Evolutionary conservation across 2,329 filamentous ascomycete species (phyloP).

Genomic region (Ophiocordyceps polyrhachis-furcata): DNA sequence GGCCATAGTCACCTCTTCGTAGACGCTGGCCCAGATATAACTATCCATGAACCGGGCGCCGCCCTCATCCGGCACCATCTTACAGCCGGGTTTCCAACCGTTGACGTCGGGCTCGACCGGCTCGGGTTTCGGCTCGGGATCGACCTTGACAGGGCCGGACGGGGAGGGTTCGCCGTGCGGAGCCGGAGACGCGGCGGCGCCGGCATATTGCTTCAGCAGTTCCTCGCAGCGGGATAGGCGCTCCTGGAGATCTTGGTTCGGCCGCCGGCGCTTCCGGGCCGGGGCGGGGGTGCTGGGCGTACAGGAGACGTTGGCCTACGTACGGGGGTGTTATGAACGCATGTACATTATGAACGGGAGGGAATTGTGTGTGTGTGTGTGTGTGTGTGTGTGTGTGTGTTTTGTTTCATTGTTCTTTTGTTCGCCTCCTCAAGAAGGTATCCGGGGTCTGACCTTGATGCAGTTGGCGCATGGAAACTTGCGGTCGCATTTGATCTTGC

Average conservation of each 20-base stretch:
- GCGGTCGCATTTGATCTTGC: conserved; percentile 45
- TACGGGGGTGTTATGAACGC: background rate
- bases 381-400: too few relatives aligned
- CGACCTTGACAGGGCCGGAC: background rate
- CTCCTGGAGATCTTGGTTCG: conserved; percentile 43
- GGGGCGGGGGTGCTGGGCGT: conserved; percentile 41
- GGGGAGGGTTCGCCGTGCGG: conserved; percentile 3
- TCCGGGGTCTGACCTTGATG: conserved; percentile 27
- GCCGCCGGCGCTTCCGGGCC: conserved; percentile 37
- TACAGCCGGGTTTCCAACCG: conserved; percentile 27
- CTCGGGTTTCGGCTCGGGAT: background rate
- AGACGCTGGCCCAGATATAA: conserved; percentile 31
- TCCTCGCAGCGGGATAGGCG: conserved; percentile 39
- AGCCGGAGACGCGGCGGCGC: conserved; percentile 12
- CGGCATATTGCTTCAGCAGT: conserved; percentile 37
- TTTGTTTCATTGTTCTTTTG: background rate
- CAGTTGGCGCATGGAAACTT: conserved; percentile 41
- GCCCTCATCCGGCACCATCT: conserved; percentile 35
- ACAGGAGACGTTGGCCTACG: conserved; percentile 37
- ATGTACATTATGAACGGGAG: too few relatives aligned
- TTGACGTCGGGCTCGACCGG: conserved; percentile 9
- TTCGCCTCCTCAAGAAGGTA: too few relatives aligned
- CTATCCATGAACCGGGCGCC: conserved; percentile 39
- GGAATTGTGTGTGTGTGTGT: too few relatives aligned
- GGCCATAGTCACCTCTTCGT: conserved; percentile 29